phyloP scores from a whole-genome alignment of 1,139 yeast genomes.

The Lodderomyces elongisporus region DNA sequence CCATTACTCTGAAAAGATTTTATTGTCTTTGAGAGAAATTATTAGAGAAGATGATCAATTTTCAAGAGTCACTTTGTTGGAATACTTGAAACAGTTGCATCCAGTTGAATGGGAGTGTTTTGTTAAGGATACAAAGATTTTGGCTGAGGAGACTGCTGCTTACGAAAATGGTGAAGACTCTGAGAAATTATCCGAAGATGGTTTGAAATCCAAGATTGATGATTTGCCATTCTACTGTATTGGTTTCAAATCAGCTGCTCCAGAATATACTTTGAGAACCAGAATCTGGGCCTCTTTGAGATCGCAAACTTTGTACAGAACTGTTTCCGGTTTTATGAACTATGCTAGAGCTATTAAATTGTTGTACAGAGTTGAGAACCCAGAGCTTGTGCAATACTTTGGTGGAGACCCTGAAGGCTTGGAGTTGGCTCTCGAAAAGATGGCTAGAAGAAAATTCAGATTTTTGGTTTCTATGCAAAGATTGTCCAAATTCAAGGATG shows the following conservation, averaged over 20 bases:
- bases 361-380: slow-evolving; percentile 97
- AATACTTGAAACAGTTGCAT: slow-evolving; percentile 94
- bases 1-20: slow-evolving; percentile 95
- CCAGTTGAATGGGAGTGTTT: slow-evolving; percentile 99
- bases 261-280: slow-evolving; percentile 96
- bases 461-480: slow-evolving; percentile 98
- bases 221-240: slow-evolving; percentile 98
- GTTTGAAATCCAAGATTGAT: slow-evolving; percentile 85
- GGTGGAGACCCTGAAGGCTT: slow-evolving; percentile 97
- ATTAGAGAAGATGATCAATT: slow-evolving; percentile 98
- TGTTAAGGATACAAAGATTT: slow-evolving; percentile 95
- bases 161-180: slow-evolving; percentile 66
- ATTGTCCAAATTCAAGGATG: slow-evolving; percentile 93
- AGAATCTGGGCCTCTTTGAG: slow-evolving; percentile 99
- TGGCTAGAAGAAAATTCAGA: slow-evolving; percentile 99
- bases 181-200: slow-evolving; percentile 61
- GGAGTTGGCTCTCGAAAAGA: slow-evolving; percentile 94
- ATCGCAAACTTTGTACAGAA: slow-evolving; percentile 96
- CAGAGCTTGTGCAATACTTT: slow-evolving; percentile 95
- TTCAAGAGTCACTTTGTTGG: slow-evolving; percentile 92
- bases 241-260: slow-evolving; percentile 99
- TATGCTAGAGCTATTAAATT: slow-evolving; percentile 97
- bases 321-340: slow-evolving; percentile 99
- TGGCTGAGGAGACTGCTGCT: slow-evolving; percentile 96
- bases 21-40: slow-evolving; percentile 90